Evolutionary conservation across 495 filamentous ascomycete genomes (phyloP), one percentile per base, ranked within the genome.

Genomic region (Penicillium pancosmium): DNA sequence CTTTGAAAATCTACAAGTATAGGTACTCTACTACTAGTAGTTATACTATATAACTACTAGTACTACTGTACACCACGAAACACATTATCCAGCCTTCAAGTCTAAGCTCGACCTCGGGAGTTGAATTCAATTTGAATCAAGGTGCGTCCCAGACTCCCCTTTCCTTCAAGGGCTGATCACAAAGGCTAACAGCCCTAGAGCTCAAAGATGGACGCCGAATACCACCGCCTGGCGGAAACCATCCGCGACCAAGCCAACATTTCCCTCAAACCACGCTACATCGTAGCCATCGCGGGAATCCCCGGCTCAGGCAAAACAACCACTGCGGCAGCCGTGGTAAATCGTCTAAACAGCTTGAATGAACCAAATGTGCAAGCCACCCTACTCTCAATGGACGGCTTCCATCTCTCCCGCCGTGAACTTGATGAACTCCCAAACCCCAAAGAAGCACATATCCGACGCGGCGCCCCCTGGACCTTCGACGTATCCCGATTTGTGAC

Each of bases 241-340:
- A 70, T 71, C 54, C 63, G 55, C 46, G 55, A 49, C 3, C 63
- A 67, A 49, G 71, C 71, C 38, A 49, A 19, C 16, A 36, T 44
- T 13, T 65, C 68, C 40, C 23, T 57, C 5, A 63, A 68, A 27
- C 38, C 46, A 9, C 72, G 72, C 44, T 67, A 66, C 35, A 40
- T 78, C 13, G 69, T 80, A 36, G 77, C 73, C 31, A 72, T 82
- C 25, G 78, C 78, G 7, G 78, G 79, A 9, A 58, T 74, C 4
- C 78, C 80, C 6, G 80, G 80, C 0, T 76, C 76, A 5, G 80
- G 80, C 8, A 82, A 81, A 54, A 78, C 80, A 8, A 82, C 80
- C 5, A 78, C 73, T 11, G 76, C 77, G 1, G 58, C 68, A 18
- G 68, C 69, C 1, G 57, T 80, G 9, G 62, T 71, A 4, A 59